These are phyloP conservation scores for Coemansia furcata DNA, from an alignment of 192 early-diverging fungal genomes.

Conservation along the genomic window DNA sequence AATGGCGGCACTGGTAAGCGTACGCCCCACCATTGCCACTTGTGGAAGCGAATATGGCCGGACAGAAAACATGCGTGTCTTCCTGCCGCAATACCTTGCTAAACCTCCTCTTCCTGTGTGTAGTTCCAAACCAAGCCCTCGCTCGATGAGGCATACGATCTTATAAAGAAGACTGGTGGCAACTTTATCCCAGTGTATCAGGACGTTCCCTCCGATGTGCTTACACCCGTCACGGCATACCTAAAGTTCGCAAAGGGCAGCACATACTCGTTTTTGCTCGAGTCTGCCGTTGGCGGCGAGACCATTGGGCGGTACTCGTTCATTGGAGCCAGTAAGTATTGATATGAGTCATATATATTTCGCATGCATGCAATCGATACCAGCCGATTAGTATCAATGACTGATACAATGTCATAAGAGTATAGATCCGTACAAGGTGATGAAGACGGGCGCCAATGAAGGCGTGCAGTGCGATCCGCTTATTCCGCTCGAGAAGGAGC, in stretches of 20 bases:
- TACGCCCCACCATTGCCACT: neutral
- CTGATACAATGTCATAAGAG: neutral
- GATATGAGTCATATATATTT: conserved; percentile 13
- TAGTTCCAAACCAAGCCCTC: conserved; percentile 61
- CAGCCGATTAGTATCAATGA: neutral
- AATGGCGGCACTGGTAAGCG: conserved; percentile 20
- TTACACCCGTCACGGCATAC: conserved; percentile 96
- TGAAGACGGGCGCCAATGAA: conserved; percentile 74
- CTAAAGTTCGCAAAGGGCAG: conserved; percentile 78
- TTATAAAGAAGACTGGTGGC: conserved; percentile 62
- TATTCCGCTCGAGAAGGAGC: conserved; percentile 78
- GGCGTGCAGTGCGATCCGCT: conserved; percentile 81
- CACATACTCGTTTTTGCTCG: conserved; percentile 92
- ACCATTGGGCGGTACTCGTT: conserved; percentile 96
- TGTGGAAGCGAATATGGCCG: neutral
- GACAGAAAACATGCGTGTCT: neutral
- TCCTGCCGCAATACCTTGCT: neutral
- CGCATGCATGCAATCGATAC: neutral
- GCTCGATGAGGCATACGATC: conserved; percentile 64
- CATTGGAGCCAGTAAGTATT: conserved; percentile 74
- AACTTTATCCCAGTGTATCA: conserved; percentile 92
- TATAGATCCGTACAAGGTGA: conserved; percentile 82
- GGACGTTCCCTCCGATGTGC: conserved; percentile 83
- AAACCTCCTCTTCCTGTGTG: neutral
- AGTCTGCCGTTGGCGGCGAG: conserved; percentile 92